Conservation (phyloP, 768 basidiomycete species). For the Mycena floridula region DNA sequence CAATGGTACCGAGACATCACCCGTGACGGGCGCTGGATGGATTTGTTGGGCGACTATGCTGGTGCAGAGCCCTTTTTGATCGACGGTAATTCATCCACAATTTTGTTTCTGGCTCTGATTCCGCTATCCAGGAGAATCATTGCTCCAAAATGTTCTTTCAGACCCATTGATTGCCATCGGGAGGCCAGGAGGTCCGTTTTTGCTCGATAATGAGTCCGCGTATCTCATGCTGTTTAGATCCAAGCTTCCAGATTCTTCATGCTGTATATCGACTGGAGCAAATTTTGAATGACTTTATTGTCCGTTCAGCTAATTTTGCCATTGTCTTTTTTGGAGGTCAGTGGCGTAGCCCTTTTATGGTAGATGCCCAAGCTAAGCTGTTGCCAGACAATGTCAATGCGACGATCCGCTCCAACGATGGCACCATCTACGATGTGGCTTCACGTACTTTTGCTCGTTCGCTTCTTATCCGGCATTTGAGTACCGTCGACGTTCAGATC, state of each 20-base stretch:
- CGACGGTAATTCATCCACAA: slow-evolving; percentile 37
- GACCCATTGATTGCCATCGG: slow-evolving; percentile 58
- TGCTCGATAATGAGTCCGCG: slow-evolving; percentile 1
- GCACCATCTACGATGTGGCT: too few relatives aligned
- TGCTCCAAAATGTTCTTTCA: slow-evolving; percentile 52
- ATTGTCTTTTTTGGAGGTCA: slow-evolving; percentile 59
- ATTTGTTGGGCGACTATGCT: slow-evolving; percentile 65
- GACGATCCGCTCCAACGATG: slow-evolving; percentile 34
- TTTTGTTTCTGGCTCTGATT: slow-evolving; percentile 1
- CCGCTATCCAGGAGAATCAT: slow-evolving; percentile 44
- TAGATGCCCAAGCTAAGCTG: not conserved
- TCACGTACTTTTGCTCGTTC: slow-evolving; percentile 48
- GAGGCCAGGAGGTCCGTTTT: slow-evolving; percentile 32
- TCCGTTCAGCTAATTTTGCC: slow-evolving; percentile 50
- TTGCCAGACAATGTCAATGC: slow-evolving; percentile 37
- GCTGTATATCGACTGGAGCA: slow-evolving; percentile 50
- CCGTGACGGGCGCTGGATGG: slow-evolving; percentile 52
- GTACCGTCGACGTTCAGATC: slow-evolving; percentile 32
- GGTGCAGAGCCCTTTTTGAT: slow-evolving; percentile 61
- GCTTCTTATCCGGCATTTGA: slow-evolving; percentile 45
- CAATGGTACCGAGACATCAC: slow-evolving; percentile 31
- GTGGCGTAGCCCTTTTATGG: slow-evolving; percentile 6
- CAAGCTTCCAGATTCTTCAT: slow-evolving; percentile 58
- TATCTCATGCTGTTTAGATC: slow-evolving; percentile 25
- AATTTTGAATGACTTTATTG: slow-evolving; percentile 40